Evolutionary conservation across 2,329 filamentous ascomycete genomes (phyloP), one percentile per base, ranked within the genome.

Genomic region (Dactylonectria estremocensis): DNA sequence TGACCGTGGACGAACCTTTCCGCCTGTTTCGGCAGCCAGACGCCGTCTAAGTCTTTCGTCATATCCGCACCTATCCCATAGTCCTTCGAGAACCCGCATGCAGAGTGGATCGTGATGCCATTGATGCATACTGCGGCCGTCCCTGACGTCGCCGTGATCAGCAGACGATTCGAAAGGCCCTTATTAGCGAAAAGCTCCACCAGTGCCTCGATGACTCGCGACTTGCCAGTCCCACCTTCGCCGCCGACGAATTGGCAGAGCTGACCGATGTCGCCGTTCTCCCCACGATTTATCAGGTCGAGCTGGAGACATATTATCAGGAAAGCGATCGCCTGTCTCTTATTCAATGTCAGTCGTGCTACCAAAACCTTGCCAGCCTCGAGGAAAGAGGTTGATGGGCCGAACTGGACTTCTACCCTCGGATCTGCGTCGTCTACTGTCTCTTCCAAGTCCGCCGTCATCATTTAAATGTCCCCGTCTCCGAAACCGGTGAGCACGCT

Each of bases 161-260:
- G 57, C 24, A 66, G 35, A 4, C 64, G 53, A 20, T 60, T 33
- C 14, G 57, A 56, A 14, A 50, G n/a, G 24, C 31, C 48, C 45
- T n/a, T 66, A 13, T 43, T 33, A 3, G 57, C 50, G 28, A 61
- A 62, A 11, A 66, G 35, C 24, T 56, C 64, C 10, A 52, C 58
- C 14, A 66, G 10, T 10, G 64, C 53, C 22, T 56, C 45, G 16
- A 66, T 66, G 53, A 66, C 31, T 13, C 64, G 64, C 28, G 64
- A 66, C 46, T 66, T 66, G 11, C 64, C 64, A 35, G 64, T 67
- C 14, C 65, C 65, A 24, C 54, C 65, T 46, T 67, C 65, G 20
- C 65, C 65, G 16, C 65, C 65, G 46, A 67, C 43, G 55, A 63
- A 67, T 48, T 67, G 55, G 48, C 65, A 67, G 31, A 67, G 65